These are phyloP conservation scores for Chenopodium formosanum DNA, from an alignment of 148 eudicot genomes.

Conservation along the genomic window DNA sequence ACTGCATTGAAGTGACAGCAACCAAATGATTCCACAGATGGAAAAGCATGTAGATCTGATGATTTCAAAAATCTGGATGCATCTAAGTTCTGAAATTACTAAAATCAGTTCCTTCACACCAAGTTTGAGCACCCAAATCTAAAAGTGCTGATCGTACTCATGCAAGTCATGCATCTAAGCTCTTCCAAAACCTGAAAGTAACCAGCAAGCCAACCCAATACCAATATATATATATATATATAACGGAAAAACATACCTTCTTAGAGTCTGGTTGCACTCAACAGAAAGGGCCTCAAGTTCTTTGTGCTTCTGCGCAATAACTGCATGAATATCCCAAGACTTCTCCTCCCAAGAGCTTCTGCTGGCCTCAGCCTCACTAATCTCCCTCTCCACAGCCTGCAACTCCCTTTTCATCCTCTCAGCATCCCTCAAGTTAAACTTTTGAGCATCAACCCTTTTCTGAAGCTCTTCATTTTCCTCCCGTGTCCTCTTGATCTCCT, in stretches of 20 bases:
- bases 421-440: constrained; percentile 79
- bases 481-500: constrained; percentile 47
- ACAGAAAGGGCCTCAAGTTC: constrained; percentile 65
- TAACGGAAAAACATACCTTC: constrained; percentile 42
- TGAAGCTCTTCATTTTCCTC: constrained; percentile 84
- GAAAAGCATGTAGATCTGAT: neutral
- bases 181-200: neutral
- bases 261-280: constrained; percentile 80
- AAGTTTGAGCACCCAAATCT: neutral
- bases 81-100: neutral
- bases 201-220: neutral
- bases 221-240: neutral
- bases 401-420: constrained; percentile 94
- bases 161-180: neutral
- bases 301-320: constrained; percentile 58
- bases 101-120: neutral
- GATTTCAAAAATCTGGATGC: neutral
- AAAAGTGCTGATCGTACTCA: neutral
- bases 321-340: constrained; percentile 69
- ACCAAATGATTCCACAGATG: neutral
- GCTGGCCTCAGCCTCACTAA: constrained; percentile 62
- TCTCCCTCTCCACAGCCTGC: constrained; percentile 75
- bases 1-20: no score
- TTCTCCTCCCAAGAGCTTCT: constrained; percentile 85
- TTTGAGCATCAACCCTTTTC: constrained; percentile 70